phyloP scores from a whole-genome alignment of 768 basidiomycete genomes.

The Boletus rubroflammeus region DNA sequence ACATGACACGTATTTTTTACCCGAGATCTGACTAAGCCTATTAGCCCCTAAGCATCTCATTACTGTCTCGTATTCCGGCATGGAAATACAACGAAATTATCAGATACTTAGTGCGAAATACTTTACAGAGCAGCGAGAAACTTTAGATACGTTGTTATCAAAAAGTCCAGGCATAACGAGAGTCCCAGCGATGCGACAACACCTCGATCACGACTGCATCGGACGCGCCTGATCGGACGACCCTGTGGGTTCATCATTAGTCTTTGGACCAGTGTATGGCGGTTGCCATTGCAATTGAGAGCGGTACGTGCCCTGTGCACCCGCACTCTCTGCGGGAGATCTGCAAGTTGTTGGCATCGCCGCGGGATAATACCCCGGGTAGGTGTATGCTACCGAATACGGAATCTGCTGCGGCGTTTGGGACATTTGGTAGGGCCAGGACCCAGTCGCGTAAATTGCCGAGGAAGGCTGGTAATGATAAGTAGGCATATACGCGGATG shows the following conservation, averaged over 20 bases:
- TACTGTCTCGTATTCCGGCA: too few relatives aligned
- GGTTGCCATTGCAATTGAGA: conserved; percentile 35
- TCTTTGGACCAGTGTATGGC: conserved; percentile 35
- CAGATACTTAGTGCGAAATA: conserved; percentile 11
- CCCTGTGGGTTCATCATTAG: conserved; percentile 34
- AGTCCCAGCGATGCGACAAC: background rate
- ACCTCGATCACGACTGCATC: conserved; percentile 9
- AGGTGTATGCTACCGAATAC: conserved; percentile 20
- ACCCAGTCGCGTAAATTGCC: conserved; percentile 20
- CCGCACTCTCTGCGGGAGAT: conserved; percentile 14
- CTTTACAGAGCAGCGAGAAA: conserved; percentile 16
- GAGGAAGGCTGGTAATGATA: conserved; percentile 22
- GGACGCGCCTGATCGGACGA: conserved; percentile 16
- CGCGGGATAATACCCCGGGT: conserved; percentile 25
- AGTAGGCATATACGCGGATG: conserved; percentile 19
- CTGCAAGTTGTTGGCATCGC: conserved; percentile 7
- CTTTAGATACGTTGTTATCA: conserved; percentile 4
- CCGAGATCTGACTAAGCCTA: background rate
- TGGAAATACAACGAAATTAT: conserved; percentile 4
- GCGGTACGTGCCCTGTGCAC: conserved; percentile 24
- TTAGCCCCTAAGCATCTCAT: background rate
- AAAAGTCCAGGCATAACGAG: conserved; percentile 4
- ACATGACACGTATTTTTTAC: conserved; percentile 4
- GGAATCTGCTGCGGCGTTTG: conserved; percentile 17
- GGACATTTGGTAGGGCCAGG: conserved; percentile 34